A percentile compares a stretch with the other conserved stretches of the same genome.
phyloP scores from a whole-genome alignment of 208 protist genomes.

The Blastocrithidia nonstop region DNA sequence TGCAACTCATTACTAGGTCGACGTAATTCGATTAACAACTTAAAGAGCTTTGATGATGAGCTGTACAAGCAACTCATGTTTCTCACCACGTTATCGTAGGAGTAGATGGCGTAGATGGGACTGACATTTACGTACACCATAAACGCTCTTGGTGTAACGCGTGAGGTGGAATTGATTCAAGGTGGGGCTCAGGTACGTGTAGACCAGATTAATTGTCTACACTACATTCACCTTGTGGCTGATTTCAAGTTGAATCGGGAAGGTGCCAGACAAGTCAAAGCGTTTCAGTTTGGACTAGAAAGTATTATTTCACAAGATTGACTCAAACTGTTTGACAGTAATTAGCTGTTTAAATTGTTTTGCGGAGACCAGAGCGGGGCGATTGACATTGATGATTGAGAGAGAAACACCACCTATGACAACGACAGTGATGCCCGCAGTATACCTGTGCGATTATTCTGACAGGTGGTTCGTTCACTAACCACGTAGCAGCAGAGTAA shows the following conservation, averaged over 20 bases:
- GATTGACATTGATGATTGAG: conserved; percentile 85
- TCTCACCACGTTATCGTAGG: conserved; percentile 35
- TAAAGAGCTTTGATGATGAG: conserved; percentile 71
- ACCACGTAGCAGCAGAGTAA: conserved; percentile 44
- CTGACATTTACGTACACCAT: conserved; percentile 76
- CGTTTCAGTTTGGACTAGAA: conserved; percentile 71
- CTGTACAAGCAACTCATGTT: conserved; percentile 75
- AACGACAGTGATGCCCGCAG: conserved; percentile 28
- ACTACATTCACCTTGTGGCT: conserved; percentile 87
- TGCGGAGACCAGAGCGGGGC: conserved; percentile 39
- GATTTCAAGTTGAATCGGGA: conserved; percentile 88
- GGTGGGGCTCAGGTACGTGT: conserved; percentile 71
- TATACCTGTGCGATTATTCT: conserved; percentile 63
- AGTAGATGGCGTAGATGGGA: conserved; percentile 48
- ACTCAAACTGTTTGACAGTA: conserved; percentile 76
- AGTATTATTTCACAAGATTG: conserved; percentile 39
- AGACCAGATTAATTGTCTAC: conserved; percentile 68
- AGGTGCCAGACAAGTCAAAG: conserved; percentile 56
- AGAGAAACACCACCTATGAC: conserved; percentile 70
- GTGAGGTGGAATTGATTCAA: conserved; percentile 66
- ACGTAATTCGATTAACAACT: conserved; percentile 81
- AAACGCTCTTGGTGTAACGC: conserved; percentile 39
- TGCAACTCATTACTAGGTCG: conserved; percentile 73
- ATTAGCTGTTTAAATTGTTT: conserved; percentile 77
- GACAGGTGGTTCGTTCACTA: conserved; percentile 75